Conservation (phyloP, 1,284 basidiomycete species). For the Cystobasidium sp. region DNA sequence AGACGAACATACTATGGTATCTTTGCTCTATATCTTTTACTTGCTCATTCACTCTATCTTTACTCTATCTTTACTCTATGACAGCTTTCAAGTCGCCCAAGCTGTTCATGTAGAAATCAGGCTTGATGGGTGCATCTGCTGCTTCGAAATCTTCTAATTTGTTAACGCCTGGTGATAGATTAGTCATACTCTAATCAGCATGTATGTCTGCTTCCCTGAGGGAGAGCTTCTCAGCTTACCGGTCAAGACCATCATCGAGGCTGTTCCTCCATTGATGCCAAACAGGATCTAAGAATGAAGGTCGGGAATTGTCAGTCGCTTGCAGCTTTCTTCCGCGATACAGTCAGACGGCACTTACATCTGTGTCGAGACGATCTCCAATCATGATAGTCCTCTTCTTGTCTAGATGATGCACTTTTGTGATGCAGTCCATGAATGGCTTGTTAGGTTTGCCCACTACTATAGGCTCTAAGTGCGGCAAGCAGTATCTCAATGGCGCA, state of each 20-base stretch:
- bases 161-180: slow-evolving; percentile 33
- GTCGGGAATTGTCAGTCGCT: background rate
- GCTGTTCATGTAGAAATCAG: slow-evolving; percentile 40
- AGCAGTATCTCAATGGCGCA: slow-evolving; percentile 42
- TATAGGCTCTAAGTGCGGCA: slow-evolving; percentile 56
- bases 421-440: slow-evolving; percentile 94
- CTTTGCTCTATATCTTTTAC: background rate
- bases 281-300: slow-evolving; percentile 62
- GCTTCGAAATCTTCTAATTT: slow-evolving; percentile 30
- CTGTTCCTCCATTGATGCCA: slow-evolving; percentile 79
- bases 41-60: background rate
- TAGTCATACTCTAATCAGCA: background rate
- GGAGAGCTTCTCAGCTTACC: slow-evolving; percentile 59
- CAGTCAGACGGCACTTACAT: slow-evolving; percentile 62
- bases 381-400: slow-evolving; percentile 88
- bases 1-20: background rate
- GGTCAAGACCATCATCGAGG: slow-evolving; percentile 90
- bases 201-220: background rate
- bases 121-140: slow-evolving; percentile 37
- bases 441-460: slow-evolving; percentile 90
- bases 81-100: slow-evolving; percentile 42
- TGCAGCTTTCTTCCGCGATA: background rate
- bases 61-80: slow-evolving; percentile 2
- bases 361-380: slow-evolving; percentile 92
- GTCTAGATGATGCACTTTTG: slow-evolving; percentile 88